Conservation (phyloP, 2,329 filamentous ascomycete genomes). For the Pseudogymnoascus sp. region DNA sequence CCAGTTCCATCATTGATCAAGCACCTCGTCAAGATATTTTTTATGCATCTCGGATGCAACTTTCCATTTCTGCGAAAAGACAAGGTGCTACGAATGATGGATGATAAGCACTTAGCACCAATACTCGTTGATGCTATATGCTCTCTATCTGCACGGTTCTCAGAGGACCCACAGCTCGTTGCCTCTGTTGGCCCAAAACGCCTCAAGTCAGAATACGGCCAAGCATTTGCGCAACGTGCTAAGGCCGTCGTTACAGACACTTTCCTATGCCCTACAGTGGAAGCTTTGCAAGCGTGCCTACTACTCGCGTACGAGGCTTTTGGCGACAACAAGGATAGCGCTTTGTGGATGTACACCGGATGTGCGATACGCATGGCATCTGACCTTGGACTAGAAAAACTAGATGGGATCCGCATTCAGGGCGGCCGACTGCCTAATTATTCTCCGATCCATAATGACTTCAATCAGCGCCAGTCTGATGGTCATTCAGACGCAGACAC, state of each 20-base stretch:
- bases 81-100: constrained; percentile 65
- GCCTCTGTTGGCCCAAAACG: constrained; percentile 41
- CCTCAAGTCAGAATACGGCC: constrained; percentile 60
- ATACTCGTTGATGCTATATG: constrained; percentile 85
- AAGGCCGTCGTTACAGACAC: constrained; percentile 77
- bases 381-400: constrained; percentile 72
- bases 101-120: constrained; percentile 72
- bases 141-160: constrained; percentile 73
- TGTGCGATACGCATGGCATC: constrained; percentile 78
- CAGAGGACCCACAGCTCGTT: constrained; percentile 47
- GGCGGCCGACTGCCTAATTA: constrained; percentile 18
- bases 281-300: constrained; percentile 75
- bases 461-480: constrained; percentile 6
- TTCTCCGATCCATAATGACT: constrained; percentile 10
- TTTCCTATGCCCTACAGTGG: constrained; percentile 73
- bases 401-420: constrained; percentile 61
- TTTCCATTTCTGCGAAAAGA: constrained; percentile 73
- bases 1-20: constrained; percentile 69
- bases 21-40: constrained; percentile 72
- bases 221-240: constrained; percentile 71
- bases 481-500: constrained; percentile 1
- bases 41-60: constrained; percentile 72
- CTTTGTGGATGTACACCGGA: constrained; percentile 88
- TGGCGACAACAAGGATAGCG: constrained; percentile 79
- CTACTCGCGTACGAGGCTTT: constrained; percentile 85